Base-by-base conservation (phyloP, 768 basidiomycete genomes). In the Tephrocybe sp. region DNA sequence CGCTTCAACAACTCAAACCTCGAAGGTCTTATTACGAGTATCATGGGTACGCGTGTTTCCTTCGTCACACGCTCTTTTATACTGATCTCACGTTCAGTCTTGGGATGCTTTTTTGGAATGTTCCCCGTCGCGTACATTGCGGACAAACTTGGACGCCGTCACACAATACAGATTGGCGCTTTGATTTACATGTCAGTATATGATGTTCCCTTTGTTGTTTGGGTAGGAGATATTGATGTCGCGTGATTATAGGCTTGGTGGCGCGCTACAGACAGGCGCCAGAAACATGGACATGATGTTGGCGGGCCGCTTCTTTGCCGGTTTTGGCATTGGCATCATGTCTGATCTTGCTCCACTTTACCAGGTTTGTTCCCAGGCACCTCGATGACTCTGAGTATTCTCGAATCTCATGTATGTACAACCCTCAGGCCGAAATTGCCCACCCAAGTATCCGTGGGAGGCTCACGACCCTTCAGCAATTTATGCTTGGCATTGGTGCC, bases 371-470 rank as follows among this genome's bases (percentile, higher is more conserved):
- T 13, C 19, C 17, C 26, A 16, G 34, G 5, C 7, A 33, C 30
- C 19, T 12, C 14, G 3, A 19, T 45, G 5, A 17, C n/a, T n/a
- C n/a, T n/a, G 19, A 9, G 10, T 4, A 3, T 17, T 19, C 19
- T 4, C 3, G 7, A 33, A 39, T 12, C 41, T 52, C 17, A 51
- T 14, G 10, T 45, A 26, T 7, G 7, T 26, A 26, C 13, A 16
- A 42, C 14, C 5, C 20, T 5, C 34, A 72, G 66, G 75, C 80
- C 14, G 80, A 82, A 63, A 82, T 83, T 45, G 77, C 79, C 1
- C 78, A 79, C 51, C 78, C 79, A 0, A 75, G 74, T 64, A 80
- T 79, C 38, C 70, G 78, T n/a, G 79, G 79, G 9, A 68, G 77
- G 14, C 65, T 80, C 34, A 80, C 76, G 2, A 79, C 78, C 4